Conservation (phyloP, 2,329 filamentous ascomycete species). For the Metarhizium brunneum region DNA sequence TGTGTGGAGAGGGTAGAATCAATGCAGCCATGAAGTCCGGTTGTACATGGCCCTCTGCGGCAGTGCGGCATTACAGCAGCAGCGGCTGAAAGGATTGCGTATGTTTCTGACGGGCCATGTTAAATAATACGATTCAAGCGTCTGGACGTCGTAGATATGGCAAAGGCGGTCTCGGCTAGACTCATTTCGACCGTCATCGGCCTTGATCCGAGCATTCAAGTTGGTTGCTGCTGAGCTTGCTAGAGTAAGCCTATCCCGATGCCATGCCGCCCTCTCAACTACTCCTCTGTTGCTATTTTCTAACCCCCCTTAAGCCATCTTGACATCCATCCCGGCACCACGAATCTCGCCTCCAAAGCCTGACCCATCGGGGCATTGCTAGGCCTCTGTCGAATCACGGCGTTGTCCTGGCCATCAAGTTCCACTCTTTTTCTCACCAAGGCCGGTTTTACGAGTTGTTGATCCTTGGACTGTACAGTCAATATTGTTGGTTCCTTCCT, state of each 20-base stretch:
- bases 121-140: background rate
- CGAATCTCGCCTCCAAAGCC: background rate
- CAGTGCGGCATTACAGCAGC: background rate
- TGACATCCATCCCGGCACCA: background rate
- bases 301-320: background rate
- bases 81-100: background rate
- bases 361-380: constrained; percentile 1
- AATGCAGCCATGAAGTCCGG: too few species aligned
- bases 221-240: too few species aligned
- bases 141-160: background rate
- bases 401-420: background rate
- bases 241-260: too few species aligned
- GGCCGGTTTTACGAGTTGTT: background rate
- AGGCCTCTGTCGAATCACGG: background rate
- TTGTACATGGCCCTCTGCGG: too few species aligned
- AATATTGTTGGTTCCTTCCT: background rate
- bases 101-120: background rate
- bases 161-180: too few species aligned
- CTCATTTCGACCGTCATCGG: too few species aligned
- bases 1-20: too few species aligned
- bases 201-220: too few species aligned
- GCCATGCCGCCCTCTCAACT: too few species aligned
- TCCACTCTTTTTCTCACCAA: background rate
- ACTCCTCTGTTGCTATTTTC: too few species aligned
- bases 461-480: background rate